These are phyloP conservation scores for Coemansia umbellata DNA, from an alignment of 192 early-diverging fungal species.

Conservation along the genomic window DNA sequence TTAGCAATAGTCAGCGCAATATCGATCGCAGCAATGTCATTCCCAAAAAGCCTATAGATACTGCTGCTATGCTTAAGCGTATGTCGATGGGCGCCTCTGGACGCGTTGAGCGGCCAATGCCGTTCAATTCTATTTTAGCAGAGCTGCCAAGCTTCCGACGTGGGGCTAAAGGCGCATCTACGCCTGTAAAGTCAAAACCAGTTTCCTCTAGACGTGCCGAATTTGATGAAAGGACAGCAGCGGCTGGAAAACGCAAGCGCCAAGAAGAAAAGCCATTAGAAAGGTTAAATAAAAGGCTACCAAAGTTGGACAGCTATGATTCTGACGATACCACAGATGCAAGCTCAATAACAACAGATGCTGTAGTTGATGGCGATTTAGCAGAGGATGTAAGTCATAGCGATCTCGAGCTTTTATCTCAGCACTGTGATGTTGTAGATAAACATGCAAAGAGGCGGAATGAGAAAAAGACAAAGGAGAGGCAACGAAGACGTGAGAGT, in stretches of 20 bases:
- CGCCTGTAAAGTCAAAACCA: not conserved
- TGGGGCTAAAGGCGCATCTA: constrained; percentile 4
- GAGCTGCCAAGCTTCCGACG: constrained; percentile 48
- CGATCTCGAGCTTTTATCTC: not conserved
- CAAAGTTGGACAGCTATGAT: no score
- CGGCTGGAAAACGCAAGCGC: no score
- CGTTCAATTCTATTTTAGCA: constrained; percentile 30
- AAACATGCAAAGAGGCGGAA: constrained; percentile 4
- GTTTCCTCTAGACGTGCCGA: no score
- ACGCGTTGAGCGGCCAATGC: constrained; percentile 5
- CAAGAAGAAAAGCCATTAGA: no score
- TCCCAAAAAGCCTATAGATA: constrained; percentile 15
- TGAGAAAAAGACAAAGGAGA: not conserved
- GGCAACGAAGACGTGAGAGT: constrained; percentile 16
- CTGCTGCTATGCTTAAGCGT: constrained; percentile 30
- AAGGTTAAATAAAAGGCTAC: no score
- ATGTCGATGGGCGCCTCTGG: constrained; percentile 17
- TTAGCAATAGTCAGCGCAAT: not conserved
- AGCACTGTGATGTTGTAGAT: not conserved
- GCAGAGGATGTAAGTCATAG: not conserved
- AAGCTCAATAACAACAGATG: no score
- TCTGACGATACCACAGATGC: no score
- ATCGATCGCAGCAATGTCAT: not conserved
- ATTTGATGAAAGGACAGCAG: no score
- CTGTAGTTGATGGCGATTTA: no score